Base-by-base conservation (phyloP, 805 yeast genomes). In the Candida golubevii region DNA sequence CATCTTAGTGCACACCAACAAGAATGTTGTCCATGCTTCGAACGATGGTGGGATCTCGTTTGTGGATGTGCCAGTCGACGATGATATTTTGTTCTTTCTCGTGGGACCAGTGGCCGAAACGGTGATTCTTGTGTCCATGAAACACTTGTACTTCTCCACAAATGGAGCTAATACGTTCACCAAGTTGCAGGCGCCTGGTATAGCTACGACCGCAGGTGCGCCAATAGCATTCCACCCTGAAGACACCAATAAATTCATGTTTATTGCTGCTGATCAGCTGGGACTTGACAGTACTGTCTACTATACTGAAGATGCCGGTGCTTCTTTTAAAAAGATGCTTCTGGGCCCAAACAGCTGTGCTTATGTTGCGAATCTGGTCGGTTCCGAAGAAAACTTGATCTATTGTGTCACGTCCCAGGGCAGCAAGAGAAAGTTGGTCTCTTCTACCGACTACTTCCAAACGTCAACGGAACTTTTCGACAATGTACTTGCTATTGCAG, bases 401-500 rank as follows among this genome's bases (percentile, higher is more conserved):
- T 75, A 77, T 47, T 93, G 98, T 62, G 77, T 82, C 35, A 75
- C 74, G 27, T 61, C 66, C 35, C 66, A 62, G 15, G 57, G 67
- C 13, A 62, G 63, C 30, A 55, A 58, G 18, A 46, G 65, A 7
- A 63, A 63, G 34, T 58, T 78, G 39, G 56, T 58, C 7, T 72
- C 85, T 1, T 72, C 87, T 7, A 65, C 62, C 1, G 82, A 87
- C 56, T 74, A 65, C 53, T 83, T 82, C 60, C 51, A 64, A 6
- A 47, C 65, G 9, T 63, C 68, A 6, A 61, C 55, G 11, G 69
- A 63, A 0, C 56, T 77, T 3, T 78, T 83, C 55, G 79, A 79
- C 2, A 66, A 75, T 39, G 78, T 85, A 31, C 77, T 85, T 35
- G 97, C 95, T 0, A 82, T 80, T 52, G 88, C 93, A 14, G 69